Evolutionary conservation across 805 yeast species (phyloP).

Genomic region (Myxozyma lipomycoides): DNA sequence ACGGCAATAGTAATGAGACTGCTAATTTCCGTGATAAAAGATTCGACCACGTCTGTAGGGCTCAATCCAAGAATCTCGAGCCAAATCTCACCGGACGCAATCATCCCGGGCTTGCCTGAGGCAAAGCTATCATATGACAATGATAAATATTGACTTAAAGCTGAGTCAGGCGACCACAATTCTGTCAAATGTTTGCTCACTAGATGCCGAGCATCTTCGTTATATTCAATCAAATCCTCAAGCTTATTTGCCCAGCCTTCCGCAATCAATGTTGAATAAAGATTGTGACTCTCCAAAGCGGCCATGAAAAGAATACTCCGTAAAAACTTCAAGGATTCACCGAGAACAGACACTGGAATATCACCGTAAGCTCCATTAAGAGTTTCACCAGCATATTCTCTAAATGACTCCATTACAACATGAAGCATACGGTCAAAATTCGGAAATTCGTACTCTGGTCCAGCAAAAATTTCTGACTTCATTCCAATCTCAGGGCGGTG

Average conservation of each 20-base stretch:
- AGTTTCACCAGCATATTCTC: conserved; percentile 22
- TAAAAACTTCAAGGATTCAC: conserved; percentile 49
- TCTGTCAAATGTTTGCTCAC: conserved; percentile 1
- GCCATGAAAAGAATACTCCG: conserved; percentile 63
- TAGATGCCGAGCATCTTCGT: conserved; percentile 45
- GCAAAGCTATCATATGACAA: conserved; percentile 9
- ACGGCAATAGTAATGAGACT: conserved; percentile 8
- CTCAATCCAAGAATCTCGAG: conserved; percentile 34
- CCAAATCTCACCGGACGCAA: conserved; percentile 29
- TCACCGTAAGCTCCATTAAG: conserved; percentile 25
- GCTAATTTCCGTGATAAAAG: conserved; percentile 20
- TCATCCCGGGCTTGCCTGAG: conserved; percentile 12
- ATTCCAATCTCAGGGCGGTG: conserved; percentile 37
- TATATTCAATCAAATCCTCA: conserved; percentile 64
- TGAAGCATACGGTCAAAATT: conserved; percentile 41
- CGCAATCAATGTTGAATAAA: conserved; percentile 57
- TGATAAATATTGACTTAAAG: conserved; percentile 3
- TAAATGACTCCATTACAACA: neutral
- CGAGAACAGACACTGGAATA: conserved; percentile 18
- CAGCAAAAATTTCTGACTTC: conserved; percentile 38
- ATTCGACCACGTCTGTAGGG: conserved; percentile 25
- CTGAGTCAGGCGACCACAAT: conserved; percentile 3
- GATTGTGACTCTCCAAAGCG: conserved; percentile 48
- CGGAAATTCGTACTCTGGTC: conserved; percentile 50
- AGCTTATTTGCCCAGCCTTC: conserved; percentile 69